phyloP scores from a whole-genome alignment of 192 early-diverging fungal species.

The Pilobolus umbonatus region DNA sequence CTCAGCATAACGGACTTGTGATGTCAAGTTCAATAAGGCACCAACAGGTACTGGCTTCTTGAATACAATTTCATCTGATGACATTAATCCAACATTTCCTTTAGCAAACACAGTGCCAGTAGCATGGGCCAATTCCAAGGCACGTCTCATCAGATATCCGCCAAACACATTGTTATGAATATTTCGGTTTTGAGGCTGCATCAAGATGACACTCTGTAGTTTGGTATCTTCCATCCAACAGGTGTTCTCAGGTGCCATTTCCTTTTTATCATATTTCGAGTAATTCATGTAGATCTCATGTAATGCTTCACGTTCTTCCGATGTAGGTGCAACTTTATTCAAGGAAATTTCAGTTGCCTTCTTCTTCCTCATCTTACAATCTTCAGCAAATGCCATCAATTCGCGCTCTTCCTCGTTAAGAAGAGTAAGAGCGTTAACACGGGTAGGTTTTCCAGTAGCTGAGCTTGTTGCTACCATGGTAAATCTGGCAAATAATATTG shows the following conservation, averaged over 20 bases:
- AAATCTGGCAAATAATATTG: constrained; percentile 75
- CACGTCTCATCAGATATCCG: constrained; percentile 71
- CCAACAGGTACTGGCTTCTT: constrained; percentile 84
- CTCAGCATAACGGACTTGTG: constrained; percentile 75
- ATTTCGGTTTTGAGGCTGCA: constrained; percentile 69
- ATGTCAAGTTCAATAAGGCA: constrained; percentile 62
- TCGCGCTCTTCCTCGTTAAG: constrained; percentile 70
- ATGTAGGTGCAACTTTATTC: constrained; percentile 65
- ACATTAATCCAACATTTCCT: constrained; percentile 50
- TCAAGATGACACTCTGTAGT: constrained; percentile 64
- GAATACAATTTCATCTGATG: constrained; percentile 75
- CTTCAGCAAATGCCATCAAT: constrained; percentile 65
- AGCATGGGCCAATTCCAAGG: constrained; percentile 79
- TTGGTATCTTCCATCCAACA: constrained; percentile 75
- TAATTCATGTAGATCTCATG: constrained; percentile 76
- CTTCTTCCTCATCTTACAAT: constrained; percentile 49
- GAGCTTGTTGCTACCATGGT: constrained; percentile 85
- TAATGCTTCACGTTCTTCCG: constrained; percentile 72
- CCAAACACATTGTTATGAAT: constrained; percentile 78
- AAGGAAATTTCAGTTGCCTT: constrained; percentile 40
- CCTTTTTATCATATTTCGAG: constrained; percentile 54
- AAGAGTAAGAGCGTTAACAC: constrained; percentile 69
- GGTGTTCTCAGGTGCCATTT: constrained; percentile 38
- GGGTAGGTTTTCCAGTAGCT: constrained; percentile 58
- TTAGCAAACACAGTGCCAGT: constrained; percentile 68